Percentiles rank a stretch among this genome's conserved stretches.
These are phyloP conservation scores for Penicillium subrubescens DNA, from an alignment of 495 filamentous ascomycete genomes.

Conservation along the genomic window DNA sequence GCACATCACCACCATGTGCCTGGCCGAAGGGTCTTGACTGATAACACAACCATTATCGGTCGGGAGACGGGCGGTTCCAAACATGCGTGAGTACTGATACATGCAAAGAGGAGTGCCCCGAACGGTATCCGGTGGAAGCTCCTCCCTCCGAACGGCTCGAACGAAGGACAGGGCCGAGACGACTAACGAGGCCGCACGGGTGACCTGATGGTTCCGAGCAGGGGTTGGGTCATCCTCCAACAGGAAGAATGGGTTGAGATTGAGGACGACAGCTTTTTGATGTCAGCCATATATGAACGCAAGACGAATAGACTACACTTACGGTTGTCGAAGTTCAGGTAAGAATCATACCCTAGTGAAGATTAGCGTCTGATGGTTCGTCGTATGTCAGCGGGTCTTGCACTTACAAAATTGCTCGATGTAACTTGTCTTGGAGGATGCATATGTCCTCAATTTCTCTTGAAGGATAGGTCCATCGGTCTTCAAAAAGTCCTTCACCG, in stretches of 20 bases:
- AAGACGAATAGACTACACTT: constrained; percentile 20
- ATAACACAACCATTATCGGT: constrained; percentile 96
- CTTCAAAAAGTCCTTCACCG: constrained; percentile 83
- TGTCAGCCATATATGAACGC: constrained; percentile 17
- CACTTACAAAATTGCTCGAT: constrained; percentile 98
- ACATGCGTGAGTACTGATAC: constrained; percentile 96
- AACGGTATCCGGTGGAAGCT: constrained; percentile 86
- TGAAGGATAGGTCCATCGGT: constrained; percentile 84
- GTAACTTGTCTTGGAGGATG: constrained; percentile 89
- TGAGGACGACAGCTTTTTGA: constrained; percentile 77
- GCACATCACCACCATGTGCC: constrained; percentile 92
- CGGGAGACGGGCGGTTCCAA: constrained; percentile 92
- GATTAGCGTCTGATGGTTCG: neutral
- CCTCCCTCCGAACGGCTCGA: constrained; percentile 87
- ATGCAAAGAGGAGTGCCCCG: constrained; percentile 85
- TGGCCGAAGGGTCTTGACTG: constrained; percentile 84
- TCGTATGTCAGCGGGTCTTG: neutral
- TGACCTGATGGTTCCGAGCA: constrained; percentile 93
- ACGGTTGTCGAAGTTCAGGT: constrained; percentile 95
- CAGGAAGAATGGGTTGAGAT: constrained; percentile 97
- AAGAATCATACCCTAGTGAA: constrained; percentile 91
- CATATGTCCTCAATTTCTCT: constrained; percentile 89
- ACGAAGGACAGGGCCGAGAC: constrained; percentile 92
- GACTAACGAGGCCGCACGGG: constrained; percentile 87
- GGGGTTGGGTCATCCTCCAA: constrained; percentile 97